phyloP scores from a whole-genome alignment of 495 filamentous ascomycete genomes.

The Glonium stellatum region DNA sequence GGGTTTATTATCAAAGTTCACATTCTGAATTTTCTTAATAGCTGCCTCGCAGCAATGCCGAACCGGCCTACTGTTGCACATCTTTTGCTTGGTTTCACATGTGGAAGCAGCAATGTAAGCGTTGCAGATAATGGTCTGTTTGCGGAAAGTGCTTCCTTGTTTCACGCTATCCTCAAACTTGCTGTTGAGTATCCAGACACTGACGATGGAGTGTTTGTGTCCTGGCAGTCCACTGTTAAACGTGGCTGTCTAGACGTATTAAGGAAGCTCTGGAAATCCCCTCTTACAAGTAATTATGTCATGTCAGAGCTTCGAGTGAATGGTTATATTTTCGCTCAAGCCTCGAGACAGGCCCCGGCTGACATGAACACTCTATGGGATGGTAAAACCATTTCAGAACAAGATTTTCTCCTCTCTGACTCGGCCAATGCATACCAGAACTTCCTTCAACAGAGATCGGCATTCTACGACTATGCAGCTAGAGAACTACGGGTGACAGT shows the following conservation, averaged over 20 bases:
- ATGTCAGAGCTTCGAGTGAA: constrained; percentile 68
- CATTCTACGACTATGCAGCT: constrained; percentile 73
- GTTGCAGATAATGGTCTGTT: constrained; percentile 59
- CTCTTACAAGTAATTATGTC: constrained; percentile 66
- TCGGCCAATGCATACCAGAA: constrained; percentile 60
- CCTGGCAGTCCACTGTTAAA: constrained; percentile 69
- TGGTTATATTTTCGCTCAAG: constrained; percentile 64
- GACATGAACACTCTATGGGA: constrained; percentile 63
- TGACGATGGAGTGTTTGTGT: constrained; percentile 52
- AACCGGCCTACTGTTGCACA: constrained; percentile 79
- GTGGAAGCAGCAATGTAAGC: constrained; percentile 57
- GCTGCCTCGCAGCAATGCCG: constrained; percentile 61
- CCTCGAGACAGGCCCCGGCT: constrained; percentile 58
- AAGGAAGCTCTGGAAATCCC: constrained; percentile 72
- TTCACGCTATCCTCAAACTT: constrained; percentile 69
- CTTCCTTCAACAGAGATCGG: constrained; percentile 66
- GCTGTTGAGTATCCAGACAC: constrained; percentile 55
- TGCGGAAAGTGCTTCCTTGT: constrained; percentile 60
- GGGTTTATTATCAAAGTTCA: constrained; percentile 69
- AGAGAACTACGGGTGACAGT: constrained; percentile 75
- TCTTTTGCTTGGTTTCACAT: constrained; percentile 79
- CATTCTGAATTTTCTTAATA: constrained; percentile 75
- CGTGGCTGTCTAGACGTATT: constrained; percentile 70
- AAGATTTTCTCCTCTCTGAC: constrained; percentile 56
- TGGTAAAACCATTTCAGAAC: constrained; percentile 43